A percentile compares a stretch with the other conserved stretches of the same genome.
Evolutionary conservation across 2,329 filamentous ascomycete species (phyloP).

Genomic region (Penicillium sp.): DNA sequence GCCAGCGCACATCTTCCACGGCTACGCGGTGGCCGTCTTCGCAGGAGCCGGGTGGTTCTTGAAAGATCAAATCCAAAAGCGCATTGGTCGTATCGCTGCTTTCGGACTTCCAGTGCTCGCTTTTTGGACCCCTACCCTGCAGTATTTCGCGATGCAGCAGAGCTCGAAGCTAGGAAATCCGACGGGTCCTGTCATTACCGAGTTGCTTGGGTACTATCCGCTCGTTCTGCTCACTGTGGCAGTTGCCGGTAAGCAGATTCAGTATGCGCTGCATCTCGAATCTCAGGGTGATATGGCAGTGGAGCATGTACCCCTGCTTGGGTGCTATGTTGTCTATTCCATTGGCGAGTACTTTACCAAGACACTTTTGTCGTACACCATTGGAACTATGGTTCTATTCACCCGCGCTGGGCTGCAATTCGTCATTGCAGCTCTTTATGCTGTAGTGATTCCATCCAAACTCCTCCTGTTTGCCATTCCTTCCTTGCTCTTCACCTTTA

Average conservation of each 20-base stretch:
- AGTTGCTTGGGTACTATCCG: slow-evolving; percentile 66
- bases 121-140: slow-evolving; percentile 65
- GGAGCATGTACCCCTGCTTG: slow-evolving; percentile 60
- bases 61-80: slow-evolving; percentile 51
- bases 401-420: slow-evolving; percentile 69
- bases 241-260: slow-evolving; percentile 59
- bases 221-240: slow-evolving; percentile 59
- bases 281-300: slow-evolving; percentile 52
- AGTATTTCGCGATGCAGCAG: slow-evolving; percentile 63
- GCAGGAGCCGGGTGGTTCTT: slow-evolving; percentile 67
- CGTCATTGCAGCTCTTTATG: slow-evolving; percentile 59
- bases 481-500: slow-evolving; percentile 57
- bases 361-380: slow-evolving; percentile 42
- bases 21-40: slow-evolving; percentile 58
- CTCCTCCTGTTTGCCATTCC: slow-evolving; percentile 63
- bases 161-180: slow-evolving; percentile 62
- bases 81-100: slow-evolving; percentile 44
- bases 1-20: slow-evolving; percentile 67
- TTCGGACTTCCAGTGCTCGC: slow-evolving; percentile 65
- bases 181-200: slow-evolving; percentile 69
- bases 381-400: slow-evolving; percentile 59
- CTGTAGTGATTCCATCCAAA: slow-evolving; percentile 59
- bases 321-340: slow-evolving; percentile 61
- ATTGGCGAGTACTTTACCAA: slow-evolving; percentile 40
- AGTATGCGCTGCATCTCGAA: slow-evolving; percentile 52